phyloP scores from a whole-genome alignment of 2,329 filamentous ascomycete species.

The Colletotrichum sojae region DNA sequence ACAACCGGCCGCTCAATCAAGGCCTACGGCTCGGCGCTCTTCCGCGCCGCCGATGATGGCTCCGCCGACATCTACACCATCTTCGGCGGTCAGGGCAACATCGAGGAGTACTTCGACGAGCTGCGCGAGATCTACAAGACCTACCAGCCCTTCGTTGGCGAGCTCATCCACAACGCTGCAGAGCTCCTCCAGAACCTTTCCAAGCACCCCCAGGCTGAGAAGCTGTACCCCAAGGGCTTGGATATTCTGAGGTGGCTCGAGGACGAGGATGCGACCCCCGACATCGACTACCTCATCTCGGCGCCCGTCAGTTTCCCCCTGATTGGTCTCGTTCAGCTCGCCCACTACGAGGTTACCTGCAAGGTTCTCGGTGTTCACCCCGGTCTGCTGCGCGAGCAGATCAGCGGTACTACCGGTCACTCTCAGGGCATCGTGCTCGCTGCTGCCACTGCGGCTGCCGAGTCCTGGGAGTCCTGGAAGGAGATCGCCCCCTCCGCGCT shows the following conservation, averaged over 20 bases:
- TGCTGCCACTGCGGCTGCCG: slow-evolving; percentile 89
- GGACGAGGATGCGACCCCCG: slow-evolving; percentile 89
- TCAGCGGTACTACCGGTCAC: slow-evolving; percentile 93
- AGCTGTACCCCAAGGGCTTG: slow-evolving; percentile 97
- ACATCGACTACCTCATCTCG: slow-evolving; percentile 93
- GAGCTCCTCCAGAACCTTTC: slow-evolving; percentile 90
- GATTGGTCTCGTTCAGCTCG: slow-evolving; percentile 95
- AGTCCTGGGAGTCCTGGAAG: slow-evolving; percentile 93
- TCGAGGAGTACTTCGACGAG: slow-evolving; percentile 99
- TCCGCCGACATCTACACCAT: slow-evolving; percentile 92
- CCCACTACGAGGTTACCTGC: slow-evolving; percentile 95
- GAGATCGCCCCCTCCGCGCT: slow-evolving; percentile 84
- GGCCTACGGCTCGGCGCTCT: slow-evolving; percentile 92
- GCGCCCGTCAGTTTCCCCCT: slow-evolving; percentile 96
- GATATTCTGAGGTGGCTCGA: slow-evolving; percentile 96
- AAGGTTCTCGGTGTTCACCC: slow-evolving; percentile 91
- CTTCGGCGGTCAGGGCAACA: slow-evolving; percentile 97
- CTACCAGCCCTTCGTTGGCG: slow-evolving; percentile 91
- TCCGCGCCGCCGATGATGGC: slow-evolving; percentile 88
- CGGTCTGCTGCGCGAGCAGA: slow-evolving; percentile 85
- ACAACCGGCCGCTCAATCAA: slow-evolving; percentile 89
- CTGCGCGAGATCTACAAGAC: slow-evolving; percentile 91
- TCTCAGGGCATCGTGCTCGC: slow-evolving; percentile 97
- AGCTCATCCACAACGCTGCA: slow-evolving; percentile 85
- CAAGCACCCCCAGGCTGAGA: slow-evolving; percentile 87